Conservation (phyloP, 352 stramenopile genomes). For the Pelagophyceae sp. region DNA sequence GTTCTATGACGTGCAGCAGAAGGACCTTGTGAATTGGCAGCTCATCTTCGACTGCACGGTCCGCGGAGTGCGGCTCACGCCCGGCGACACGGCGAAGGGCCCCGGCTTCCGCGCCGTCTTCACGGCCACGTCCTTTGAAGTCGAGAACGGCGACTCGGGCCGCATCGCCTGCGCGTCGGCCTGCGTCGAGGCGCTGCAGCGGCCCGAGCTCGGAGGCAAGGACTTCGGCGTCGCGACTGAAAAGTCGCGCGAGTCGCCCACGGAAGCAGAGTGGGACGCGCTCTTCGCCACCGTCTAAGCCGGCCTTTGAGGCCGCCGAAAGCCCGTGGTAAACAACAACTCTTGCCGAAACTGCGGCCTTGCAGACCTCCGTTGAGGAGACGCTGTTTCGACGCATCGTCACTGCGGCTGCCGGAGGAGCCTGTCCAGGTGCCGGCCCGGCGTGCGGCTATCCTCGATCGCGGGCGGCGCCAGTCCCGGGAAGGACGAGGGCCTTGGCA, state of each 20-base stretch:
- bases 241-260: neutral
- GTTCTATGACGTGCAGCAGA: neutral
- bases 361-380: too few species aligned
- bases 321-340: too few species aligned
- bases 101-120: slow-evolving; percentile 31
- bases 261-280: neutral
- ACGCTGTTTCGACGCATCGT: too few species aligned
- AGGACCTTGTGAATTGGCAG: slow-evolving; percentile 39
- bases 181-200: slow-evolving; percentile 31
- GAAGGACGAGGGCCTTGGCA: too few species aligned
- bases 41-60: slow-evolving; percentile 38
- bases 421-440: too few species aligned
- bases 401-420: too few species aligned
- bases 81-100: slow-evolving; percentile 31
- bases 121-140: slow-evolving; percentile 28
- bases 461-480: too few species aligned
- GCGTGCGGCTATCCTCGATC: too few species aligned
- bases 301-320: too few species aligned
- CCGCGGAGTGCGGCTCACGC: slow-evolving; percentile 27
- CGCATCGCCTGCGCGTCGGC: slow-evolving; percentile 29
- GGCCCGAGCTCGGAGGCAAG: slow-evolving; percentile 19
- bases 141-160: slow-evolving; percentile 29
- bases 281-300: neutral
- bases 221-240: slow-evolving; percentile 13
- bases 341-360: too few species aligned